Base-by-base conservation (phyloP, 495 filamentous ascomycete species). In the Neurospora sp. region DNA sequence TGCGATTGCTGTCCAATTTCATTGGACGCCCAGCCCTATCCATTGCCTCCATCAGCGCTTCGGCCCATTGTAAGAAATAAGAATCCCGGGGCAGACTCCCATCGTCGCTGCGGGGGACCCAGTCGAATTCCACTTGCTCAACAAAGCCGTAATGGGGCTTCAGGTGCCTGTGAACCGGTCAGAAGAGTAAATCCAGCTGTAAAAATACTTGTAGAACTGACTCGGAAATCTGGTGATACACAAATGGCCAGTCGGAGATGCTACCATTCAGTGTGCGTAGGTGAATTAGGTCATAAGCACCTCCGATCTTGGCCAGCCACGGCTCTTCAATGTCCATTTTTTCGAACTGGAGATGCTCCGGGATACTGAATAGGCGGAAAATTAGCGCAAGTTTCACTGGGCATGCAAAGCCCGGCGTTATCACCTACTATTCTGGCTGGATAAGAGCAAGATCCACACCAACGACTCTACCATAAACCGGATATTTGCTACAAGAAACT, bases 101-200 rank as follows among this genome's bases (percentile, higher is more conserved):
- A 76, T 94, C 91, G 72, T 95, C 92, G 73, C 89, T 92, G 37
- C 89, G 91, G n/a, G 93, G 93, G 35, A 87, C 83, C 69, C 92
- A 89, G 79, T 98, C 94, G 40, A 98, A 92, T 79, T 98, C 95
- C n/a, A 97, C 89, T 72, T 97, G 94, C 81, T 98, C 95, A 69
- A 97, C 84, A 81, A 88, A 90, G 12, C 93, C 94, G 72, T 80
- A 83, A 5, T 91, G 90, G 11, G 94, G 93, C 74, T 88, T 91
- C n/a, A 97, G 87, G 76, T 97, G 94, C 48, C 90, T 90, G 69
- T 35, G 37, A 41, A 70, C 46, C 16, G 11, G 69, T 80, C 46
- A 80, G 75, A 38, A 70, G 73, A 38, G 40, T 31, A 12, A 11
- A 18, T 66, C 1, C 54, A 66, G 54, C 27, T 37, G 54, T 66